Evolutionary conservation across 176 grass and related monocot genomes (phyloP), one percentile per base, ranked within the genome.

Genomic region (Carex littledalei): DNA sequence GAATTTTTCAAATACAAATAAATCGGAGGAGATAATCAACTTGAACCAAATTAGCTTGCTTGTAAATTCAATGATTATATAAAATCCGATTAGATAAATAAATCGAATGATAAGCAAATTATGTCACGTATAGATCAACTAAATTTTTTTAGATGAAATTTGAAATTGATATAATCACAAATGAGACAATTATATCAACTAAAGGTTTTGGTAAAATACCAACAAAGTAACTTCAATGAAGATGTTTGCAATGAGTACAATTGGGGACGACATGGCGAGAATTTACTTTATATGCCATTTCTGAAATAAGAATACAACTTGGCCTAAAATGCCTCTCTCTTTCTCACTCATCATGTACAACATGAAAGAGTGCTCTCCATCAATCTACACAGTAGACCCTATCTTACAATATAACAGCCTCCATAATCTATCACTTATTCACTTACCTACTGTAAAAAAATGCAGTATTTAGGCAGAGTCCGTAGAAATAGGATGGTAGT

Each of bases 401-500:
- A 77, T 29, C 73, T 77, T 57, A 56, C 14, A 35, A 17, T 8
- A 55, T 18, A 78, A 54, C 1, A 55, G 29, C 35, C 24, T 57
- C 14, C 52, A 78, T 18, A 18, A 78, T 57, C 6, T 57, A 57
- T 34, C 74, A 78, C 74, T 34, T 31, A 32, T 78, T 54, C 22
- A 77, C 45, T 29, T 54, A 32, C 55, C 21, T 55, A 78, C 21
- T 6, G 74, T 57, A 78, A 6, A 78, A 55, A 52, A 17, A 31
- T 78, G 13, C 74, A 57, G 74, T 16, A 78, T 57, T 77, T 57
- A 69, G 2, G 81, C 41, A 55, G 63, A 34, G 45, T 83, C 43
- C 1, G 63, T 83, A 68, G 81, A 68, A 83, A 83, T 69, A 20
- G 81, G 81, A 83, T 83, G 41, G 43, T 83, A 56, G 81, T 92